Percentiles rank a stretch among this genome's conserved stretches.
Conservation (phyloP, 176 grass and related monocot genomes). For the Oryza officinalis region DNA sequence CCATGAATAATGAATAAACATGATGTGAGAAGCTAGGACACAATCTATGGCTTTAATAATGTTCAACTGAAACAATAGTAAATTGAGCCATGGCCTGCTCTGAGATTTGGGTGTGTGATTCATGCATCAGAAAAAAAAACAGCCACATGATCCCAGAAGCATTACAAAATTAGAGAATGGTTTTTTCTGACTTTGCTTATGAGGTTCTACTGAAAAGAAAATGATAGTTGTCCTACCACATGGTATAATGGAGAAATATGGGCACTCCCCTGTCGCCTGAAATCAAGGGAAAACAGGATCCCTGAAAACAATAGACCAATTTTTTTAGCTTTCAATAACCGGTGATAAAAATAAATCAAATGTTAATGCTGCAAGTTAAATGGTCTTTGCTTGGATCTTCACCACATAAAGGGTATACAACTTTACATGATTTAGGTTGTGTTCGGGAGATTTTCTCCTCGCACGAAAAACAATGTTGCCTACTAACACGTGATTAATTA, state of each 20-base stretch:
- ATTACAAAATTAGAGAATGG: background rate
- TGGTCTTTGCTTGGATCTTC: background rate
- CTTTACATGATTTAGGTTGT: background rate
- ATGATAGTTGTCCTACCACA: background rate
- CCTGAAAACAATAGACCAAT: background rate
- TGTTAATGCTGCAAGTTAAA: background rate
- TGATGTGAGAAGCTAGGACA: conserved; percentile 16
- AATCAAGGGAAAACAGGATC: background rate
- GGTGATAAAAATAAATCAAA: background rate
- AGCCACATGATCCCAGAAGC: background rate
- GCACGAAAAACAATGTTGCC: no score
- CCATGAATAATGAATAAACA: conserved; percentile 18
- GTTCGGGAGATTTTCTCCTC: no score
- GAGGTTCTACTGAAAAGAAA: background rate
- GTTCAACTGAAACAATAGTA: background rate
- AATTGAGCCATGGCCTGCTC: background rate
- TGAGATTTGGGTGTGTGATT: background rate
- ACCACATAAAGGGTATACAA: background rate
- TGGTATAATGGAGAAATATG: background rate
- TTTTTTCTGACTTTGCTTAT: conserved; percentile 10
- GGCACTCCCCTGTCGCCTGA: background rate
- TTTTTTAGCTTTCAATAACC: background rate
- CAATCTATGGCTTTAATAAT: background rate
- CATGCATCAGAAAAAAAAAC: background rate
- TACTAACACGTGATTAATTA: no score